Base-by-base conservation (phyloP, 2,329 filamentous ascomycete genomes). In the Colletotrichum cordylinicola region DNA sequence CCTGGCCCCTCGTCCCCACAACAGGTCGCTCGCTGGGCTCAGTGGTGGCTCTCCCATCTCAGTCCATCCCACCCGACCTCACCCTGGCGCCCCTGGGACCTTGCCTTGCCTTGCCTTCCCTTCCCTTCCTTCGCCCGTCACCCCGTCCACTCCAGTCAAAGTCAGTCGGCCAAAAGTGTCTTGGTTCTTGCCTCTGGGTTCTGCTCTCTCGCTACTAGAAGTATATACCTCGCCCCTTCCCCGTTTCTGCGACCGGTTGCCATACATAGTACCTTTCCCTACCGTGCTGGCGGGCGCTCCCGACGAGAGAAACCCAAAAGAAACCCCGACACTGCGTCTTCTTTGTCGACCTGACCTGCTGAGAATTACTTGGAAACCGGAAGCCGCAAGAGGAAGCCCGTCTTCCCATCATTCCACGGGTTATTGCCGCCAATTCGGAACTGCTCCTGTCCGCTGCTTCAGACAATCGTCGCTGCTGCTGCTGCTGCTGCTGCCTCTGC, bases 241-340 rank as follows among this genome's bases (percentile, higher is more conserved):
- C 70, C 74, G 37, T 74, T 74, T 75, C 31, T 70, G 56, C 64
- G 58, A 61, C 62, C 52, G 56, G 27, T 33, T 35, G 56, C 64
- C 35, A 33, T 16, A 55, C 74, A 62, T 31, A 69, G 64, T 43
- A 52, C 56, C 15, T 69, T 70, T 67, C 21, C 37, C 35, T 74
- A 76, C 74, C 65, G 70, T 74, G 35, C 58, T 74, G 74, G 70
- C 74, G 74, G 74, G 74, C 74, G 74, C 64, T 76, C 74, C 74
- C 70, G 74, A 76, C 69, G 39, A 76, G 64, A 74, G 31, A 65
- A 76, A 76, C 65, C 58, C 64, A 64, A 65, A 43, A 70, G 21
- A 64, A 43, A 21, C 61, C 43, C 35, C 27, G 56, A 69, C 48
- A 52, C 27, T 12, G 18, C 69, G 37, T 29, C 58, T 29, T 56